phyloP scores from a whole-genome alignment of 202 grass and related monocot species.

The Brachypodium distachyon region DNA sequence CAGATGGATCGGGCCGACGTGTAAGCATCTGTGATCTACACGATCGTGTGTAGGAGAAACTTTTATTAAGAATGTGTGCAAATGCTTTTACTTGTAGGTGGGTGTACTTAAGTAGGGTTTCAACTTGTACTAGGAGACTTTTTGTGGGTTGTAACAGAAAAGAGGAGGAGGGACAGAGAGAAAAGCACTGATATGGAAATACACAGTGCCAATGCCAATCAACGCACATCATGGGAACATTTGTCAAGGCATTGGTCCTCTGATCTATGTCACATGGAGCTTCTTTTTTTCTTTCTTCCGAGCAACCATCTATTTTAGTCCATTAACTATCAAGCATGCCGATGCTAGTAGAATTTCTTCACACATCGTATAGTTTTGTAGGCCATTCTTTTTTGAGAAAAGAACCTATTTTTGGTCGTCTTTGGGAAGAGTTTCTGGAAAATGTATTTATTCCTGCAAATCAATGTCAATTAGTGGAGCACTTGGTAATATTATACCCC shows the following conservation, averaged over 20 bases:
- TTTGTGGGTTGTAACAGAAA: not conserved
- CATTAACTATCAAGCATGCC: not conserved
- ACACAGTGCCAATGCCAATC: conserved; percentile 14
- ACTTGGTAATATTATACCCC: not conserved
- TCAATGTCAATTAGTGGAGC: not conserved
- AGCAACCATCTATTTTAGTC: no score
- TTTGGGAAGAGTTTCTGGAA: not conserved
- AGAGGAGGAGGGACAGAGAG: not conserved
- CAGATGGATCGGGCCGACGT: not conserved
- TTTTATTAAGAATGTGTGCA: not conserved
- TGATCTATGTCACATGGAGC: not conserved
- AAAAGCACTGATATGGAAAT: not conserved
- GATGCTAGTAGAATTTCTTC: not conserved
- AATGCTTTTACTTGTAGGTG: not conserved
- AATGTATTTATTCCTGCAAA: not conserved
- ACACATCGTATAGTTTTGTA: not conserved
- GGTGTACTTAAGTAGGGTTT: not conserved
- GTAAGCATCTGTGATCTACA: not conserved
- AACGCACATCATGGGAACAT: conserved; percentile 4
- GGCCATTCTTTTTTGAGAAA: not conserved
- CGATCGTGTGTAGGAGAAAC: not conserved
- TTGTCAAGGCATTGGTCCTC: conserved; percentile 13
- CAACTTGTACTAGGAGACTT: not conserved
- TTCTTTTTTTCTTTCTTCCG: no score
- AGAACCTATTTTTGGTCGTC: not conserved